Percentiles rank a stretch among this genome's conserved stretches.
These are phyloP conservation scores for Macrolepiota dolichaula DNA, from an alignment of 768 basidiomycete genomes.

Conservation along the genomic window DNA sequence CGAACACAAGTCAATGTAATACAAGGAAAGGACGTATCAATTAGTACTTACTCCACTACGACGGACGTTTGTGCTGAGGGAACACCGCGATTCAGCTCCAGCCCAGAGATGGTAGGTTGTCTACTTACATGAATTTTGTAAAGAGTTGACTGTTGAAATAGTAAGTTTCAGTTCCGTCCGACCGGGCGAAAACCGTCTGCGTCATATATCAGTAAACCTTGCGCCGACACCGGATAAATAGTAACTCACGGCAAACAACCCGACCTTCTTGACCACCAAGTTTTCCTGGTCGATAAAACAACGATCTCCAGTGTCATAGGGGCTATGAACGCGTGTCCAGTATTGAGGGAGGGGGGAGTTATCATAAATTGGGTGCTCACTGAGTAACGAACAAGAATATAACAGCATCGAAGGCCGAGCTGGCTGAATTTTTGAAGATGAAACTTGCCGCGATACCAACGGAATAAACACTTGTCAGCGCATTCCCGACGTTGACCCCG, in stretches of 20 bases:
- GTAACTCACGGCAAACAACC: constrained; percentile 61
- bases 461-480: constrained; percentile 70
- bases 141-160: constrained; percentile 80
- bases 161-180: constrained; percentile 76
- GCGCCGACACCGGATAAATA: neutral
- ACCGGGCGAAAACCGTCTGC: constrained; percentile 66
- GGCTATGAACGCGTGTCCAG: constrained; percentile 33
- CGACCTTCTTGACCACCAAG: constrained; percentile 76
- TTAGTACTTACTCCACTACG: constrained; percentile 54
- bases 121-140: constrained; percentile 65
- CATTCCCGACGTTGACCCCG: constrained; percentile 60
- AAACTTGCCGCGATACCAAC: constrained; percentile 74
- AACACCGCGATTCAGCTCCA: constrained; percentile 1
- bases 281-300: constrained; percentile 72
- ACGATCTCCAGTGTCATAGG: constrained; percentile 82
- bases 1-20: constrained; percentile 10
- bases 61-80: constrained; percentile 60
- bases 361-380: constrained; percentile 39
- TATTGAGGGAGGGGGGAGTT: constrained; percentile 8
- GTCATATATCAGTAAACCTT: neutral
- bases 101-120: neutral
- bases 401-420: constrained; percentile 72
- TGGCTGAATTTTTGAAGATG: constrained; percentile 74
- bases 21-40: neutral
- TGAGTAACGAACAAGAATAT: constrained; percentile 84